phyloP scores from a whole-genome alignment of 2,329 filamentous ascomycete genomes.

The Venturiaceae sp. region DNA sequence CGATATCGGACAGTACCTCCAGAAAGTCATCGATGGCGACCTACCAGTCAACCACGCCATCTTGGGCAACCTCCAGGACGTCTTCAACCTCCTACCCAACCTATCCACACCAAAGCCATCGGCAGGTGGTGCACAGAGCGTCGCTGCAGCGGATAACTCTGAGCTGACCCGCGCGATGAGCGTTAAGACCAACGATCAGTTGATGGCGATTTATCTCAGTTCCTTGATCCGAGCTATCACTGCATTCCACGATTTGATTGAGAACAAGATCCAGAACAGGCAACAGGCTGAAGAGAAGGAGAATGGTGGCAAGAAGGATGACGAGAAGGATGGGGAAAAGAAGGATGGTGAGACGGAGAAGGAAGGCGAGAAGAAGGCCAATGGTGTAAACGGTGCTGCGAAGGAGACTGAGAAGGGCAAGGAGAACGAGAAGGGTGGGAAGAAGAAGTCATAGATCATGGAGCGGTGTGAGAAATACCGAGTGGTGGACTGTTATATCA shows the following conservation, averaged over 20 bases:
- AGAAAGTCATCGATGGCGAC: conserved; percentile 88
- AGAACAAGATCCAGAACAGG: conserved; percentile 99
- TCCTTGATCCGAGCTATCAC: conserved; percentile 96
- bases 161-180: conserved; percentile 96
- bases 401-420: conserved; percentile 47
- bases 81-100: conserved; percentile 97
- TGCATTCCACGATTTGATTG: conserved; percentile 96
- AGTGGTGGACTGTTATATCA: not conserved
- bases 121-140: conserved; percentile 34
- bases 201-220: conserved; percentile 97
- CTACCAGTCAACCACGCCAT: conserved; percentile 96
- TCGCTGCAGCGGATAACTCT: conserved; percentile 56
- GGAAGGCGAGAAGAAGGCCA: conserved; percentile 31
- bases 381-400: conserved; percentile 27
- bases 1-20: conserved; percentile 90
- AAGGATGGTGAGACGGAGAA: conserved; percentile 39
- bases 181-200: conserved; percentile 97
- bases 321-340: conserved; percentile 55
- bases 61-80: conserved; percentile 94
- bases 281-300: conserved; percentile 96
- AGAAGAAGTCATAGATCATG: conserved; percentile 4
- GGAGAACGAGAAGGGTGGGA: conserved; percentile 47
- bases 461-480: not conserved
- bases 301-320: conserved; percentile 52
- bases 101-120: conserved; percentile 69